Base-by-base conservation (phyloP, 108 stramenopile species). In the Aurantiochytrium sp. region DNA sequence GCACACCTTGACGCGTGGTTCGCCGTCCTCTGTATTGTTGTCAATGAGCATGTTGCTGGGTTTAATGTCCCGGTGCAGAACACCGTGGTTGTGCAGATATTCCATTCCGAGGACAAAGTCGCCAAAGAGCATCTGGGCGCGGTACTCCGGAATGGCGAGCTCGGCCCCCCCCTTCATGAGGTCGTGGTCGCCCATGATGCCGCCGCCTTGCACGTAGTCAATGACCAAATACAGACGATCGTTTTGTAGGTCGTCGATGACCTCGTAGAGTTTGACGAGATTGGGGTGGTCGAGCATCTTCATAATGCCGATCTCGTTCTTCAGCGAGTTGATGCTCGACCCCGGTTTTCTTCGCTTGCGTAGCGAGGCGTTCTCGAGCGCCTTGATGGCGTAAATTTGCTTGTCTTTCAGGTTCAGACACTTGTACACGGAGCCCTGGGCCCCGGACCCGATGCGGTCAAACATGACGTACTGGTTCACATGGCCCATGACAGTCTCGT, bases 161-260 rank as follows among this genome's bases (percentile, higher is more conserved):
- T 95, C 92, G 42, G 93, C 87, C 32, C 95, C 94, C 8, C 94
- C 94, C 36, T 94, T 94, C 86, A 93, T 92, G n/a, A 96, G 86
- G 87, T 96, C 95, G 12, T 93, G 92, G 22, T 94, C 94, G 24
- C 96, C 96, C 41, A 94, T 95, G 55, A 96, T 93, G 45, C 95
- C 89, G 73, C 95, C 94, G 24, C 73, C 73, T 21, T 48, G 73
- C 93, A 95, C 93, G 55, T 92, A 94, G 54, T 96, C 95, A 68
- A 96, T 95, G 22, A 93, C 93, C 48, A 95, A 89, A 93, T 96
- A 96, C 6, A 96, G 91, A 87, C 95, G 95, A 10, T 90, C 88
- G 68, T 95, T 94, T 55, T 95, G 93, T 48, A 94, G 93, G 4
- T 95, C 94, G 27, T 93, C 95, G 22, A 96, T 87, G 30, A 96